phyloP scores from a whole-genome alignment of 2,329 filamentous ascomycete genomes.

The Coniella lustricola region DNA sequence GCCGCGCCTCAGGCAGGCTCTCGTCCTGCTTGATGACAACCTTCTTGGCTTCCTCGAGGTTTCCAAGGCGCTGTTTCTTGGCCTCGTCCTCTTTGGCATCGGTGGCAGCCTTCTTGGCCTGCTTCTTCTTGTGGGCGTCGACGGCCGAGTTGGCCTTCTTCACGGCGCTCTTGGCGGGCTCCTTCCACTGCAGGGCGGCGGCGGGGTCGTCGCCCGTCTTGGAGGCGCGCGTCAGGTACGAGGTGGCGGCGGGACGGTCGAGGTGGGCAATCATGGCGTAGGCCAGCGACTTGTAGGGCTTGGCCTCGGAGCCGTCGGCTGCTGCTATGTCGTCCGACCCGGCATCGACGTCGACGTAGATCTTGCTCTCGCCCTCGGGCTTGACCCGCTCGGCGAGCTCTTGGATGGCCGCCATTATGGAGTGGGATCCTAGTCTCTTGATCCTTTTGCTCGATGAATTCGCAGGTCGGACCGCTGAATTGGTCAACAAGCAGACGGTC shows the following conservation, averaged over 20 bases:
- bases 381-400: slow-evolving; percentile 46
- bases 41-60: slow-evolving; percentile 76
- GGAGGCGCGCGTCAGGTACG: slow-evolving; percentile 63
- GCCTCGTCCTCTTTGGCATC: slow-evolving; percentile 67
- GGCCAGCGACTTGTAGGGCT: slow-evolving; percentile 75
- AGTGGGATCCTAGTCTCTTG: too few species aligned
- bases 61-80: slow-evolving; percentile 60
- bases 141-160: slow-evolving; percentile 77
- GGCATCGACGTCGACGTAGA: slow-evolving; percentile 76
- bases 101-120: slow-evolving; percentile 66
- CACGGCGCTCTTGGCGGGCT: slow-evolving; percentile 71
- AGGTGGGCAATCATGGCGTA: slow-evolving; percentile 69
- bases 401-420: slow-evolving; percentile 37
- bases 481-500: too few species aligned
- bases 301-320: slow-evolving; percentile 60
- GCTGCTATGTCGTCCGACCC: slow-evolving; percentile 60
- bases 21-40: slow-evolving; percentile 65
- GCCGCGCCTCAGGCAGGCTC: slow-evolving; percentile 65
- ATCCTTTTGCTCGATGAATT: slow-evolving; percentile 4
- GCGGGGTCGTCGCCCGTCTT: slow-evolving; percentile 59
- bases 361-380: slow-evolving; percentile 31
- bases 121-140: slow-evolving; percentile 77
- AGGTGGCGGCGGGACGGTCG: slow-evolving; percentile 44
- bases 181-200: slow-evolving; percentile 67
- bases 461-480: too few species aligned